Percentiles rank a stretch among this genome's conserved stretches.
These are phyloP conservation scores for Cladosporium sp. DNA, from an alignment of 2,329 filamentous ascomycete genomes.

Conservation along the genomic window DNA sequence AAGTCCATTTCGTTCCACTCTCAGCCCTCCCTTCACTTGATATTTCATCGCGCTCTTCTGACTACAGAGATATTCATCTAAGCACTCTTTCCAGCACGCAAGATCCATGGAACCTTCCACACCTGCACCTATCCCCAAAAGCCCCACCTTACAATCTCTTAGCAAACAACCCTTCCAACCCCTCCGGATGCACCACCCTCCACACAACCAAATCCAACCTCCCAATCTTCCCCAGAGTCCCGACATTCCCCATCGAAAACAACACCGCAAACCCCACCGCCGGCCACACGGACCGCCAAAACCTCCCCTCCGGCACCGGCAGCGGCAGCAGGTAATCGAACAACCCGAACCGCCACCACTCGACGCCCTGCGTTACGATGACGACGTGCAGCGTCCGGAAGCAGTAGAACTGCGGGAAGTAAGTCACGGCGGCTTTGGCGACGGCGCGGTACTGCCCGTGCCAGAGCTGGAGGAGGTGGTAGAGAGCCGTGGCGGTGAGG, in stretches of 20 bases:
- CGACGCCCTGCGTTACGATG: background rate
- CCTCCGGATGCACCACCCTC: background rate
- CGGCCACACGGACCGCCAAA: conserved; percentile 21
- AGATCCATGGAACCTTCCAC: too few relatives aligned
- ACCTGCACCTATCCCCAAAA: too few relatives aligned
- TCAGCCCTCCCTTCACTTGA: too few relatives aligned
- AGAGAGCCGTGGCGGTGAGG: background rate
- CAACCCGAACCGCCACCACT: conserved; percentile 2
- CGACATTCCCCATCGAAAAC: background rate
- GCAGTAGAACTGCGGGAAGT: conserved; percentile 4
- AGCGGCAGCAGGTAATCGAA: conserved; percentile 2
- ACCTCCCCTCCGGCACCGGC: conserved; percentile 17
- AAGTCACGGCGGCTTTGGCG: background rate
- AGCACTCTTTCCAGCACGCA: too few relatives aligned
- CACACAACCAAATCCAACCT: background rate
- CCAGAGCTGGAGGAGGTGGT: background rate
- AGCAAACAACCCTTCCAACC: background rate
- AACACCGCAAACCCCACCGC: conserved; percentile 33
- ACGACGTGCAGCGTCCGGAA: background rate
- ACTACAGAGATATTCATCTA: too few relatives aligned
- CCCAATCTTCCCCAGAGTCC: background rate
- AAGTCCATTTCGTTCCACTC: too few relatives aligned
- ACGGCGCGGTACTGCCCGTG: conserved; percentile 4
- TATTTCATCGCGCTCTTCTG: too few relatives aligned
- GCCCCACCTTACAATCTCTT: too few relatives aligned